Conservation (phyloP, 306 rosid genomes). For the Comarum palustre region DNA sequence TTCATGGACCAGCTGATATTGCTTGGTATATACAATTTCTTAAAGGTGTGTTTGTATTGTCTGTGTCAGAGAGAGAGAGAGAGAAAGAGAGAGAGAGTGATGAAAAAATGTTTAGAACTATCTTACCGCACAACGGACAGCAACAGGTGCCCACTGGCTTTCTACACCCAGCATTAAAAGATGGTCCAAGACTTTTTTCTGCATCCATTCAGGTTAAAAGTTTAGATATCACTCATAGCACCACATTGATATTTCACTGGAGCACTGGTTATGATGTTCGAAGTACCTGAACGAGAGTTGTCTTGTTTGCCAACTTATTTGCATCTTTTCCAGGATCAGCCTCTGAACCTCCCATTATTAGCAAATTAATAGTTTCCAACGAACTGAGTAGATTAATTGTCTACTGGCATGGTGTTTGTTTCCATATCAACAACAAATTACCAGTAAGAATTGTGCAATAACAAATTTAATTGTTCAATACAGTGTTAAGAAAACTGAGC, state of each 20-base stretch:
- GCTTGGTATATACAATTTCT: neutral
- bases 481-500: slow-evolving; percentile 33
- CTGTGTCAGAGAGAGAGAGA: neutral
- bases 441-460: slow-evolving; percentile 38
- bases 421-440: slow-evolving; percentile 42
- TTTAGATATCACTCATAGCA: slow-evolving; percentile 24
- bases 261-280: slow-evolving; percentile 15
- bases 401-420: slow-evolving; percentile 78
- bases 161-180: slow-evolving; percentile 82
- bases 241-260: slow-evolving; percentile 20
- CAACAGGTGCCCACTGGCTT: slow-evolving; percentile 92
- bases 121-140: slow-evolving; percentile 74
- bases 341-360: slow-evolving; percentile 69
- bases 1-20: neutral
- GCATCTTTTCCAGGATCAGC: slow-evolving; percentile 70
- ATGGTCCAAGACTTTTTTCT: slow-evolving; percentile 82
- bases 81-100: neutral
- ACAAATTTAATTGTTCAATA: neutral
- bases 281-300: slow-evolving; percentile 79
- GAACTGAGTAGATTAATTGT: slow-evolving; percentile 85
- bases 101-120: neutral
- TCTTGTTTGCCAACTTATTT: slow-evolving; percentile 69
- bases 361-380: slow-evolving; percentile 71
- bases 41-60: neutral
- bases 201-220: slow-evolving; percentile 27